These are phyloP conservation scores for Mucor racemosus DNA, from an alignment of 371 early-diverging fungal species.

Conservation along the genomic window DNA sequence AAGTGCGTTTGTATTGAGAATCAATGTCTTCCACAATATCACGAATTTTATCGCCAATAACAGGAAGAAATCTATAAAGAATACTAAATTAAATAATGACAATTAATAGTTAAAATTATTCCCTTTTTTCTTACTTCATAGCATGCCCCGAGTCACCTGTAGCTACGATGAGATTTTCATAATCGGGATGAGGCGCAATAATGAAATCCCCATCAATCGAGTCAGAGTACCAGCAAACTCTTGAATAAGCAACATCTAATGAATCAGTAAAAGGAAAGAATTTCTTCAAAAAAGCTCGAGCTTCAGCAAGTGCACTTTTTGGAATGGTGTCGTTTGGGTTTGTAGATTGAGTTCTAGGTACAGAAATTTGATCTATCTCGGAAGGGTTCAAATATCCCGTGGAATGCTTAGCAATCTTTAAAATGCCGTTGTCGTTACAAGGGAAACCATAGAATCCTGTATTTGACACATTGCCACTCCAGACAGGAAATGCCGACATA, in stretches of 20 bases:
- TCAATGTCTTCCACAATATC: slow-evolving; percentile 31
- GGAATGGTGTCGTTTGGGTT: slow-evolving; percentile 45
- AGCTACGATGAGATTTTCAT: slow-evolving; percentile 43
- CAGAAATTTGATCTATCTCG: slow-evolving; percentile 29
- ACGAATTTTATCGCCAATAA: slow-evolving; percentile 31
- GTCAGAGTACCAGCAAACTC: slow-evolving; percentile 51
- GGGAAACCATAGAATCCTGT: slow-evolving; percentile 58
- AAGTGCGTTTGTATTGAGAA: slow-evolving; percentile 19
- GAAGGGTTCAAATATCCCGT: slow-evolving; percentile 44
- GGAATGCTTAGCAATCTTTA: slow-evolving; percentile 53
- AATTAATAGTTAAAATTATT: too few species aligned
- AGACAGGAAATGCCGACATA: slow-evolving; percentile 37
- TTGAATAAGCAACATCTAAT: slow-evolving; percentile 33
- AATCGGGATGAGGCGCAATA: slow-evolving; percentile 42
- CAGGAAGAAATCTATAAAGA: slow-evolving; percentile 28
- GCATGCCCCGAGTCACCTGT: slow-evolving; percentile 55
- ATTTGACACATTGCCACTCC: slow-evolving; percentile 52
- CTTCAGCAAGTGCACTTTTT: slow-evolving; percentile 26
- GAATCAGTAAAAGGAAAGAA: slow-evolving; percentile 37
- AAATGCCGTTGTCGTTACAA: slow-evolving; percentile 34
- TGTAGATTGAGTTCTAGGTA: slow-evolving; percentile 42
- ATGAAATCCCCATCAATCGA: slow-evolving; percentile 48
- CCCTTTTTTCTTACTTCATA: slow-evolving; percentile 39
- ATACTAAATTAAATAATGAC: background rate
- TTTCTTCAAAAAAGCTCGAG: slow-evolving; percentile 33